Evolutionary conservation across 306 rosid species (phyloP), one percentile per base, ranked within the genome.

Genomic region (Trifolium fragiferum): DNA sequence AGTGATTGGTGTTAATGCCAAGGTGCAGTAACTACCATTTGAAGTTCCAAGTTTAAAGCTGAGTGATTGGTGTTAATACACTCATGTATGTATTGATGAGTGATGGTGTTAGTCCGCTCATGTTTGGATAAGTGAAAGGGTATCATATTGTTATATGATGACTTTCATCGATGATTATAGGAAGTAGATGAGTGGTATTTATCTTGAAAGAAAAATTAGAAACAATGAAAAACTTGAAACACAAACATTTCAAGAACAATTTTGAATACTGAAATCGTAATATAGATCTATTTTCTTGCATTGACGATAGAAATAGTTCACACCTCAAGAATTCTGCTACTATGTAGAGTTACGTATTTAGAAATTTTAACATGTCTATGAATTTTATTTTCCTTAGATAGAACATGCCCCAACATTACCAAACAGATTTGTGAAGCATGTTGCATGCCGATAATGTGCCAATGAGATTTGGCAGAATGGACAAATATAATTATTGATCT

Each of bases 361-460:
- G 12, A 40, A 10, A 40, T 37, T 18, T 13, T 9, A 9, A 62
- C 70, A 60, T 49, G 10, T 60, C 7, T 40, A 60, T 8, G 10
- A 33, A 25, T 43, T 51, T 70, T 35, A 5, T 33, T 50, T 18
- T n/a, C 46, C 18, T 13, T 1, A 41, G 35, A 61, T 20, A 8
- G 6, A 15, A 27, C 61, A 53, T 47, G 70, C 40, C 9, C 21
- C 2, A 20, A 15, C 19, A 5, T 76, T 11, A 44, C 49, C 68
- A 74, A 74, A 40, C 33, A 43, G 76, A 67, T 67, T 35, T 82
- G 57, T 43, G 27, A 5, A 44, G 80, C 41, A 43, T 47, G 37
- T 14, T 61, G 13, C 80, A 68, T 68, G 53, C 63, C 10, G 67
- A 54, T 46, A 32, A 73, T 4, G 32, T 77, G 14, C 50, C 40